phyloP scores from a whole-genome alignment of 805 yeast species.

The Tetrapisispora phaffii region DNA sequence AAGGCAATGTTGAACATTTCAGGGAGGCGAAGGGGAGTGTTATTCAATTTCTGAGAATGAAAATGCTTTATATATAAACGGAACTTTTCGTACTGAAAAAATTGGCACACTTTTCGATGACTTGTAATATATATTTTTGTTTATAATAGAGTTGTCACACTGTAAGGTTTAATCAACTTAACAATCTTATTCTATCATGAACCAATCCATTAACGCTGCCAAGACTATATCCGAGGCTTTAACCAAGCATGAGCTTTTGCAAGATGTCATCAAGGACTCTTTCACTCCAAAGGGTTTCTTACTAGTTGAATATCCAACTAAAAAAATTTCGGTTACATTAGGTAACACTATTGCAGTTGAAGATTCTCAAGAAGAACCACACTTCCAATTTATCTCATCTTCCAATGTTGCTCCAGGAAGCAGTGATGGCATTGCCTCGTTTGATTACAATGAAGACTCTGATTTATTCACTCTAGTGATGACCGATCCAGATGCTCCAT shows the following conservation, averaged over 20 bases:
- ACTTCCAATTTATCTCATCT: slow-evolving; percentile 53
- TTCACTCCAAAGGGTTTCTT: slow-evolving; percentile 20
- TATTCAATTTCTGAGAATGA: no score
- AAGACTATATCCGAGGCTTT: slow-evolving; percentile 19
- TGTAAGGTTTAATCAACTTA: no score
- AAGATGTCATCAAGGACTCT: slow-evolving; percentile 18
- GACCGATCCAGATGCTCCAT: slow-evolving; percentile 94
- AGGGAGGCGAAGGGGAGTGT: no score
- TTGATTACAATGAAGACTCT: slow-evolving; percentile 5
- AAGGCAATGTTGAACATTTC: no score
- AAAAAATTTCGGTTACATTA: slow-evolving; percentile 43
- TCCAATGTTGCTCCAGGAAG: slow-evolving; percentile 12
- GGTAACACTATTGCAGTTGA: slow-evolving; percentile 62
- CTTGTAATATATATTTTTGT: no score
- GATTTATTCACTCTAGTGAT: slow-evolving; percentile 62
- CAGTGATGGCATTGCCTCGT: slow-evolving; percentile 1
- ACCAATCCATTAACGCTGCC: slow-evolving; percentile 10
- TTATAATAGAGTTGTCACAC: no score
- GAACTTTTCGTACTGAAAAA: no score
- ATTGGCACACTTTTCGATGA: no score
- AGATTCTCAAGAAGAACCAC: slow-evolving; percentile 61
- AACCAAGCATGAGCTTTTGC: slow-evolving; percentile 19
- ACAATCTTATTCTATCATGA: slow-evolving; percentile 7
- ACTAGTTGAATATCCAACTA: slow-evolving; percentile 20
- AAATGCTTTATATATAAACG: no score